Conservation (phyloP, 108 stramenopile genomes). For the Epipyxis sp. region DNA sequence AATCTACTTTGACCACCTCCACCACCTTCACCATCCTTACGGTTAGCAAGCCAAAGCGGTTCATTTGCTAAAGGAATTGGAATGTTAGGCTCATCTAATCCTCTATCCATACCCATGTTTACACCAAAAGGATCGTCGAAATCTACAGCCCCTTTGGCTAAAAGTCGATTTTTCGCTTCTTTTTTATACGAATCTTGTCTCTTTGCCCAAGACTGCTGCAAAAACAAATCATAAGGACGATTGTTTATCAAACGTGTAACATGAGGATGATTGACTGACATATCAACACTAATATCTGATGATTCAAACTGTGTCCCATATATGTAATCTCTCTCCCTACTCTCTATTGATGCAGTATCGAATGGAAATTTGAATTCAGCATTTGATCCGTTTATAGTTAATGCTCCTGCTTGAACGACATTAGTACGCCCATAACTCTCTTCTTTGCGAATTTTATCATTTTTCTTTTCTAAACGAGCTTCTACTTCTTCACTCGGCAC, state of each 20-base stretch:
- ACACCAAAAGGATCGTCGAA: slow-evolving; percentile 32
- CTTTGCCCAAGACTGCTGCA: slow-evolving; percentile 5
- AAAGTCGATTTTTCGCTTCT: neutral
- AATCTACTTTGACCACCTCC: neutral
- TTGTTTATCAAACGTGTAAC: neutral
- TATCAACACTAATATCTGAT: neutral
- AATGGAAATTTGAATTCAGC: neutral
- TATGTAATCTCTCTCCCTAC: neutral
- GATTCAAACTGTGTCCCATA: neutral
- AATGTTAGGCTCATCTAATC: slow-evolving; percentile 23
- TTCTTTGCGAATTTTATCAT: neutral
- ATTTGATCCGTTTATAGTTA: neutral
- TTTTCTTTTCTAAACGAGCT: neutral
- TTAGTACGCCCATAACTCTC: slow-evolving; percentile 16
- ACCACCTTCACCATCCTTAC: neutral
- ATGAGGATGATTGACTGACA: too few species aligned
- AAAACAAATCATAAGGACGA: neutral
- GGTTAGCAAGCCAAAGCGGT: neutral
- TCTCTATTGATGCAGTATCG: neutral
- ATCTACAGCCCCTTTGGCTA: neutral
- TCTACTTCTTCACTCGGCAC: neutral
- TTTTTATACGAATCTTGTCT: neutral
- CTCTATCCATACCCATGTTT: slow-evolving; percentile 39
- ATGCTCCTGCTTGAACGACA: slow-evolving; percentile 32
- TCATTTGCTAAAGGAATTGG: neutral